Percentiles rank a stretch among this genome's conserved stretches.
These are phyloP conservation scores for Pythium inflatum DNA, from an alignment of 352 stramenopile species.

Conservation along the genomic window DNA sequence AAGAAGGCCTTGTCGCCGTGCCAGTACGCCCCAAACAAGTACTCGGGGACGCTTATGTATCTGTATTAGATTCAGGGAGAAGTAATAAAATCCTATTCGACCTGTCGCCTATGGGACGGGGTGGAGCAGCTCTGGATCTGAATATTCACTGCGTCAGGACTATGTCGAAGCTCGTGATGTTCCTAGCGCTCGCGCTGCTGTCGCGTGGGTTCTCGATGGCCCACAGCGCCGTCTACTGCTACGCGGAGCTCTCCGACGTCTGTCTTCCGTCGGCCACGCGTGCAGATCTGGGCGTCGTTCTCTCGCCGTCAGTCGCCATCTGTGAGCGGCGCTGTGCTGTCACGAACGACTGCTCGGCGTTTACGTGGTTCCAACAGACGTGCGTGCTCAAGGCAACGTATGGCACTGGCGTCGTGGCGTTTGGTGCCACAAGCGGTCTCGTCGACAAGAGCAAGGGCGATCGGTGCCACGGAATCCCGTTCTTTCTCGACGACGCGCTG, in stretches of 20 bases:
- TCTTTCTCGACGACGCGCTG: slow-evolving; percentile 3
- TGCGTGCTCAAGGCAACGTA: slow-evolving; percentile 2
- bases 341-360: slow-evolving; percentile 2
- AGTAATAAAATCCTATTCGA: too few species aligned
- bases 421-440: neutral
- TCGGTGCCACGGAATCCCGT: neutral
- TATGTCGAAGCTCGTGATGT: too few species aligned
- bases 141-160: too few species aligned
- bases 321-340: neutral
- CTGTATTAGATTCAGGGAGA: too few species aligned
- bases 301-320: neutral
- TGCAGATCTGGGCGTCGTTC: neutral
- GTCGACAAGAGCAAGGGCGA: slow-evolving; percentile 4
- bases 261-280: neutral
- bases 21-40: neutral
- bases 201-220: too few species aligned
- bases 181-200: too few species aligned
- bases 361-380: slow-evolving; percentile 4
- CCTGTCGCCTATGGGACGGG: too few species aligned
- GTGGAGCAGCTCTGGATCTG: too few species aligned
- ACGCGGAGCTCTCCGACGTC: neutral
- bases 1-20: slow-evolving; percentile 33
- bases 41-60: too few species aligned
- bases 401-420: neutral
- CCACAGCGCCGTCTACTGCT: neutral